phyloP scores from a whole-genome alignment of 208 protist genomes.

The Leishmania guyanensis region DNA sequence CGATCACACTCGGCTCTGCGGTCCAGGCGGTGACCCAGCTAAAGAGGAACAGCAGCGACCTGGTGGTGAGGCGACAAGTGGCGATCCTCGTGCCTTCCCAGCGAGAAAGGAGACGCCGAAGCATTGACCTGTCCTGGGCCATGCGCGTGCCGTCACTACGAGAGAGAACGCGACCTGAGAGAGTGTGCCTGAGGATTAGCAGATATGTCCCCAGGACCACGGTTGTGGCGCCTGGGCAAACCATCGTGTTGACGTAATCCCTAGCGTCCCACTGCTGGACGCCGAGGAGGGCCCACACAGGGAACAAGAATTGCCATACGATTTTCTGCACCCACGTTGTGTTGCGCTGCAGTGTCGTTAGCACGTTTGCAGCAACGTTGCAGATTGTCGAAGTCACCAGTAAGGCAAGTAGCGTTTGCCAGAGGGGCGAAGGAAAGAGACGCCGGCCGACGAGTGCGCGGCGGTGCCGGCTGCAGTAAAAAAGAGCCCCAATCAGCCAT shows the following conservation, averaged over 20 bases:
- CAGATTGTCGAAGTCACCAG: slow-evolving; percentile 5
- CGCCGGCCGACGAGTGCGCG: slow-evolving; percentile 6
- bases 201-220: slow-evolving; percentile 3
- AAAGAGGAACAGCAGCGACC: slow-evolving; percentile 9
- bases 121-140: neutral
- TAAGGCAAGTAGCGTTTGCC: neutral
- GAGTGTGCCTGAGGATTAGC: slow-evolving; percentile 3
- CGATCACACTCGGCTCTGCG: slow-evolving; percentile 16
- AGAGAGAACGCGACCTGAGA: neutral
- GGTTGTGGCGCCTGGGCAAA: neutral
- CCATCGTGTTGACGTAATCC: slow-evolving; percentile 18
- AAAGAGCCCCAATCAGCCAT: slow-evolving; percentile 17
- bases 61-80: neutral
- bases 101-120: neutral
- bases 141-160: neutral
- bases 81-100: neutral
- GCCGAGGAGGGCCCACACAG: slow-evolving; percentile 24
- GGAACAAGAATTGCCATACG: slow-evolving; percentile 5
- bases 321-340: neutral
- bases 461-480: slow-evolving; percentile 17
- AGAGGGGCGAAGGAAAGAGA: slow-evolving; percentile 14
- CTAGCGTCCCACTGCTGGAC: slow-evolving; percentile 17
- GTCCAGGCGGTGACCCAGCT: slow-evolving; percentile 22
- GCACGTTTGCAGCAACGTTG: slow-evolving; percentile 15
- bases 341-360: neutral